Base-by-base conservation (phyloP, 441 rosid genomes). In the Heliophila coronopifolia region DNA sequence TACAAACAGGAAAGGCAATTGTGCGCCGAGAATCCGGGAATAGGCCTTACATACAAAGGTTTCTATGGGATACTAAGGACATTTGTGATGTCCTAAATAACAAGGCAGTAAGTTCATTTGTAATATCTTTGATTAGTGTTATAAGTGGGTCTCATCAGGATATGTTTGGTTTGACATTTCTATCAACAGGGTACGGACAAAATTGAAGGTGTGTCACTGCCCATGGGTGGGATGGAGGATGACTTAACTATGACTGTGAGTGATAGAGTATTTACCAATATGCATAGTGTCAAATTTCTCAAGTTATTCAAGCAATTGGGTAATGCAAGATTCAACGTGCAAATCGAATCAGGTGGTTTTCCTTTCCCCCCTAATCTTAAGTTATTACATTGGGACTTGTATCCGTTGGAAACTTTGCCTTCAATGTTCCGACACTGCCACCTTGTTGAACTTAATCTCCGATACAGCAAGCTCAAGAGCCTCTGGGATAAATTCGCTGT, bases 1-100 rank as follows among this genome's bases (percentile, higher is more conserved):
- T 57, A 48, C 64, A 70, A 43, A 32, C 58, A 33, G 74, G 53
- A 1, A 24, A 31, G 43, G 16, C 62, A 0, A 50, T 75, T 43
- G 70, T 68, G 23, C 34, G 14, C 3, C 2, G 9, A 12, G 69
- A 68, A 58, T 39, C 42, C 3, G 1, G 4, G 3, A n/a, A 5
- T n/a, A 45, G 0, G 6, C 44, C 2, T 6, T 39, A 27, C 34
- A 48, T 40, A 24, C 64, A 38, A 3, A 48, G 56, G 39, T 20
- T 58, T 7, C 14, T 58, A 33, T 47, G 55, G 64, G n/a, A 58
- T 4, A 1, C 13, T 16, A 8, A 17, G 0, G 26, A n/a, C 2
- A 38, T 67, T 1, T 1, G 2, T 2, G 2, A 0, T 6, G 50
- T 55, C 9, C 41, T 67, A 0, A 12, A 34, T 4, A 22, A 28